Evolutionary conservation across 1,284 basidiomycete species (phyloP).

Genomic region (Phenoliferia sp.): DNA sequence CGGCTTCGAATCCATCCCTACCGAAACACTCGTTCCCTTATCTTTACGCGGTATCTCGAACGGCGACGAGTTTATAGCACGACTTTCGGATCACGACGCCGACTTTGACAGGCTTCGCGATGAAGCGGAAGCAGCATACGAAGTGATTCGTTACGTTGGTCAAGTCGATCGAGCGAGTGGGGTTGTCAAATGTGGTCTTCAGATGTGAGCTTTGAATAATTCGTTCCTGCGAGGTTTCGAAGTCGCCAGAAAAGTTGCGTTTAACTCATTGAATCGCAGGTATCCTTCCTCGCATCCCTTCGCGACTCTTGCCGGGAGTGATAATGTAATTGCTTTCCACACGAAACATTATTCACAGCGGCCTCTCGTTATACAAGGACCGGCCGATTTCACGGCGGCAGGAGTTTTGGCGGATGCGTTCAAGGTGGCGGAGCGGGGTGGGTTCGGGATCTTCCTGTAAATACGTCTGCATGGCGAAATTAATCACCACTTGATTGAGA

Average conservation of each 20-base stretch:
- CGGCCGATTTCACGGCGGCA: slow-evolving; percentile 97
- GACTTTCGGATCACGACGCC: slow-evolving; percentile 75
- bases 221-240: neutral
- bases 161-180: slow-evolving; percentile 75
- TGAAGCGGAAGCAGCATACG: slow-evolving; percentile 67
- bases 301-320: slow-evolving; percentile 85
- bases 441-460: neutral
- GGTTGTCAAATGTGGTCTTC: slow-evolving; percentile 74
- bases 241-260: too few species aligned
- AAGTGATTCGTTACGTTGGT: slow-evolving; percentile 87
- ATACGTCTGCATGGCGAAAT: too few species aligned
- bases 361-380: slow-evolving; percentile 86
- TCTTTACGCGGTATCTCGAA: slow-evolving; percentile 60
- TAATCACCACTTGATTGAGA: too few species aligned
- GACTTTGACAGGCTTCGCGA: slow-evolving; percentile 68
- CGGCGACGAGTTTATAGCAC: slow-evolving; percentile 73
- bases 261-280: neutral
- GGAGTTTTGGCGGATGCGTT: slow-evolving; percentile 74
- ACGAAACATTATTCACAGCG: slow-evolving; percentile 67
- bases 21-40: slow-evolving; percentile 75
- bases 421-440: slow-evolving; percentile 42
- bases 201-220: slow-evolving; percentile 60
- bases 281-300: slow-evolving; percentile 81
- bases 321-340: slow-evolving; percentile 96
- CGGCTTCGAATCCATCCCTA: slow-evolving; percentile 77